Evolutionary conservation across 805 yeast species (phyloP), one percentile per base, ranked within the genome.

Genomic region (Wickerhamiella kurtzmanii): DNA sequence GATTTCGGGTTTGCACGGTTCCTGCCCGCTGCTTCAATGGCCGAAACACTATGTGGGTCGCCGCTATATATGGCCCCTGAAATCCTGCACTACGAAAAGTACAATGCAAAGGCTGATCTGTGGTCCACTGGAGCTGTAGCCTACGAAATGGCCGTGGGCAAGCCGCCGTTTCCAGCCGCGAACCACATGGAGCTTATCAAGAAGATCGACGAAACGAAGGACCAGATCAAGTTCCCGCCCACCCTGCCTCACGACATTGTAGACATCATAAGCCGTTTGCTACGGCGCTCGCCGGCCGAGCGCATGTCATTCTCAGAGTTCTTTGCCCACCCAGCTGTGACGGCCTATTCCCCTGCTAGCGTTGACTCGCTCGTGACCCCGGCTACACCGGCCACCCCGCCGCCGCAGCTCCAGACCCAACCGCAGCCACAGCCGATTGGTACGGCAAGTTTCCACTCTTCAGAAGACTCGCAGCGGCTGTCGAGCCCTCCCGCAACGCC

Each of bases 31-130:
- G 82, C 96, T 1, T 80, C 95, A 1, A 72, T 92, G 76, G 97
- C 97, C 1, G 98, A 92, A 61, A 92, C 98, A 1, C 69, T 92
- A 54, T 92, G 98, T 71, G 98, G 98, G 1, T 85, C 95, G 9
- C 98, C 98, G 2, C 72, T 92, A 40, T 92, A 92, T 65, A 92
- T 92, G 98, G 98, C 98, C 0, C 98, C 98, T 0, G 98, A 92
- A 65, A 92, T 92, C 43, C 69, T 92, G 56, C 73, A 94, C 52
- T 88, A 85, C 60, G 96, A 92, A 62, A 92, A 87, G 64, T 92
- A 92, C 66, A 87, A 88, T 56, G 98, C 97, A 3, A 88, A 87
- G 62, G 97, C 96, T 0, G 98, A 92, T 61, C 66, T 92, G 53
- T 92, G 98, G 98, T 87, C 96, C 4, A 95, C 89, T 3, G 98